A percentile compares a stretch with the other conserved stretches of the same genome.
These are phyloP conservation scores for Xanthoceras sorbifolium DNA, from an alignment of 345 rosid species.

Conservation along the genomic window DNA sequence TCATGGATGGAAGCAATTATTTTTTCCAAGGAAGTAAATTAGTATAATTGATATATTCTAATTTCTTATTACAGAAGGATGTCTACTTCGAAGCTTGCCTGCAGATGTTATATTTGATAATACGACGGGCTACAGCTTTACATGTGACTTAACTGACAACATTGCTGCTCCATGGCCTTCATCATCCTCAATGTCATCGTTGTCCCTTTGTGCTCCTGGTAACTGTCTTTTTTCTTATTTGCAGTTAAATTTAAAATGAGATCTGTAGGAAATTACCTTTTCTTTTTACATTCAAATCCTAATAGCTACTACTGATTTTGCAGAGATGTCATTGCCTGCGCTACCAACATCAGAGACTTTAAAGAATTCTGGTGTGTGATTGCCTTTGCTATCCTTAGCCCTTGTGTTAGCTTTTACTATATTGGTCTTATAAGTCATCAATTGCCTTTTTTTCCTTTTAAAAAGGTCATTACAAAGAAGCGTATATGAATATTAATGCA, in stretches of 20 bases:
- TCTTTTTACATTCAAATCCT: background rate
- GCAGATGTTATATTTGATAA: slow-evolving; percentile 82
- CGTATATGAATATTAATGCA: background rate
- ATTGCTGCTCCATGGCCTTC: slow-evolving; percentile 98
- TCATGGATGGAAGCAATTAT: background rate
- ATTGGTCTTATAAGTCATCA: background rate
- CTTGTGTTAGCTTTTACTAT: background rate
- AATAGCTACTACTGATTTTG: slow-evolving; percentile 29
- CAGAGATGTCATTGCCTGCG: slow-evolving; percentile 99
- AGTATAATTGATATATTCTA: slow-evolving; percentile 3
- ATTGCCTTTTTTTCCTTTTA: background rate
- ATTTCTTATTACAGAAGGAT: slow-evolving; percentile 49
- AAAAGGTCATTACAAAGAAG: background rate
- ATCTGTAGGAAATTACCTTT: background rate
- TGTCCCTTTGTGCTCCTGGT: slow-evolving; percentile 98
- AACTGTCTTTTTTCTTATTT: slow-evolving; percentile 15
- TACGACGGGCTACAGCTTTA: slow-evolving; percentile 82
- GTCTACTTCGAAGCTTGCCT: slow-evolving; percentile 88
- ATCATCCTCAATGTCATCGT: slow-evolving; percentile 75
- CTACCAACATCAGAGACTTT: slow-evolving; percentile 78
- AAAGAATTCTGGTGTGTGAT: slow-evolving; percentile 63
- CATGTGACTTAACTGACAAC: slow-evolving; percentile 95
- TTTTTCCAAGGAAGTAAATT: slow-evolving; percentile 7
- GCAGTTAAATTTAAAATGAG: background rate
- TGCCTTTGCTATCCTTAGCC: background rate